Percentiles rank a stretch among this genome's conserved stretches.
phyloP scores from a whole-genome alignment of 75 land plant species.

The Azolla pinnata region DNA sequence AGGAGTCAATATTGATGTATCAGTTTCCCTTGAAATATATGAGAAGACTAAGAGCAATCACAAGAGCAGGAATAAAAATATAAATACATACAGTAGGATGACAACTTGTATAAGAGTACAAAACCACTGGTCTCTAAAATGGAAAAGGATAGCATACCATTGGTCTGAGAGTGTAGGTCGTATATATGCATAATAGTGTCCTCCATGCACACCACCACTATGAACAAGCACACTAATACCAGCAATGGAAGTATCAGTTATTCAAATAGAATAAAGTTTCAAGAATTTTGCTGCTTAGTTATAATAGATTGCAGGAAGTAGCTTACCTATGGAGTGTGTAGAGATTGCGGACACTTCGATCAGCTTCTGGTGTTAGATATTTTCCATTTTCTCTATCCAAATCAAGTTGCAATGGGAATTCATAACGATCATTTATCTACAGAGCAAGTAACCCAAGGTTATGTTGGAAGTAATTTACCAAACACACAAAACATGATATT shows the following conservation, averaged over 20 bases:
- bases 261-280: background rate
- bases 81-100: too few species aligned
- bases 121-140: too few species aligned
- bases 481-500: too few species aligned
- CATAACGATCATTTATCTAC: constrained; percentile 75
- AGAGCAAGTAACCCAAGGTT: background rate
- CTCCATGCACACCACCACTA: constrained; percentile 82
- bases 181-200: constrained; percentile 85
- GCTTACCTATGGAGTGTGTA: constrained; percentile 64
- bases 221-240: constrained; percentile 67
- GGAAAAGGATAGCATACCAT: constrained; percentile 63
- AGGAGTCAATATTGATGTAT: background rate
- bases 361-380: constrained; percentile 66
- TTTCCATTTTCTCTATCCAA: constrained; percentile 67
- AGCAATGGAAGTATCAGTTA: background rate
- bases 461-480: too few species aligned
- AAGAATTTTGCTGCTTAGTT: background rate
- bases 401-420: constrained; percentile 62
- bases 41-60: too few species aligned
- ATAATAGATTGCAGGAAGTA: too few species aligned
- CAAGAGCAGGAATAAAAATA: too few species aligned
- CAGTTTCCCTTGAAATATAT: background rate
- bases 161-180: constrained; percentile 74
- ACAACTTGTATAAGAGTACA: too few species aligned
- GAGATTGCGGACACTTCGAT: constrained; percentile 63